Evolutionary conservation across 1,284 basidiomycete species (phyloP), one percentile per base, ranked within the genome.

Genomic region (Calocybe gambosa): DNA sequence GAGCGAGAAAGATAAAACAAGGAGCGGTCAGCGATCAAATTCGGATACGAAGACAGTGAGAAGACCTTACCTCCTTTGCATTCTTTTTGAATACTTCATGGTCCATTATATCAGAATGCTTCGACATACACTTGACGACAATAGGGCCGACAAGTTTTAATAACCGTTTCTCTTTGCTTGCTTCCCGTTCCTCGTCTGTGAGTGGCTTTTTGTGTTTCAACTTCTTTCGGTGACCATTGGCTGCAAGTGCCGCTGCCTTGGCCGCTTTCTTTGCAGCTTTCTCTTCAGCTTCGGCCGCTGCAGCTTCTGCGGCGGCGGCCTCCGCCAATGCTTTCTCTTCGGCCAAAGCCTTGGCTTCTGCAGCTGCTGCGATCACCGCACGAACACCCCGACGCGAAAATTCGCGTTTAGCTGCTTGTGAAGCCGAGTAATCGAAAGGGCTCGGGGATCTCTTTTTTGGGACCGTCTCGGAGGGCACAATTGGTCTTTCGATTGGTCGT

Each of bases 61-160:
- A 33, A 5, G 13, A 4, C 68, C 77, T 53, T 54, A 93, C 93
- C 78, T 98, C 92, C 61, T 93, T 93, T 5, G 96, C 95, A 60
- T 96, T 84, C 60, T 85, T 86, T 75, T 99, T 99, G 75, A 99
- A 98, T 43, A 76, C 68, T 3, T 96, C 93, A 46, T 82, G 78
- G 46, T 90, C 85, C 67, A 98, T 77, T 48, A 82, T 70, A 47
- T 85, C 77, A 54, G 83, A 78, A 63, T 96, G 85, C 68, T 93
- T 95, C 43, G 85, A 89, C 89, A 98, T 92, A 50, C 75, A 82
- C 61, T 83, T 85, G 33, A 99, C 95, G 23, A 98, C 94, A 1
- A 96, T 77, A 12, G 84, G 82, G 18, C 93, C 89, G 6, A 99
- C 81, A 18, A 97, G 74, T 63, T 91, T 92, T 55, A 83, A 65